Evolutionary conservation across 805 yeast genomes (phyloP).

Genomic region (Barnettozyma sp.): DNA sequence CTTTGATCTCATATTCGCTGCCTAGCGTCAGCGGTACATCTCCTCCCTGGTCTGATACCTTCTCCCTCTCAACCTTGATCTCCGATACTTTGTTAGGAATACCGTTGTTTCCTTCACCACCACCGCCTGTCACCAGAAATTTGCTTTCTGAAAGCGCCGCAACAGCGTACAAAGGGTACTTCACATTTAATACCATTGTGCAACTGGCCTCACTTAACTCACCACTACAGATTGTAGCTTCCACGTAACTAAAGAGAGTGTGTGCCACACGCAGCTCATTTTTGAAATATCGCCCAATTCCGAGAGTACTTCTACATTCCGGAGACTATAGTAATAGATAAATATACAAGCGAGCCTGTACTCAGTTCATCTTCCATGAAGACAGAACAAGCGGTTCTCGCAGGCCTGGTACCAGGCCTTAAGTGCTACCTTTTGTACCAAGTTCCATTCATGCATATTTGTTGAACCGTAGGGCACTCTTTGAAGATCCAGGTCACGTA

Average conservation of each 20-base stretch:
- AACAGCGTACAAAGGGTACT: slow-evolving; percentile 75
- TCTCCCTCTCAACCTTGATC: slow-evolving; percentile 47
- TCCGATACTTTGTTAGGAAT: slow-evolving; percentile 78
- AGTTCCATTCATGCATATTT: slow-evolving; percentile 36
- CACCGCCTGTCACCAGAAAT: slow-evolving; percentile 83
- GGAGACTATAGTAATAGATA: no score
- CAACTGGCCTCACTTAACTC: no score
- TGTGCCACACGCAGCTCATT: no score
- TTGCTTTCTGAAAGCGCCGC: slow-evolving; percentile 55
- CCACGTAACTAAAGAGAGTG: no score
- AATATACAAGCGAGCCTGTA: no score
- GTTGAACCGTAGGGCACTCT: slow-evolving; percentile 29
- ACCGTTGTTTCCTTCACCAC: slow-evolving; percentile 90
- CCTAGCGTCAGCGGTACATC: slow-evolving; percentile 40
- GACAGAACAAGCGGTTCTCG: no score
- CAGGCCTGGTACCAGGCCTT: no score
- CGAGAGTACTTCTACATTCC: background rate
- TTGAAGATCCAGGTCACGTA: slow-evolving; percentile 32
- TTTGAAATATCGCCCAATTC: no score
- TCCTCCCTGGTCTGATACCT: slow-evolving; percentile 30
- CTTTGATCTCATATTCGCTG: slow-evolving; percentile 53
- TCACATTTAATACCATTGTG: slow-evolving; percentile 1
- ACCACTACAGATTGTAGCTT: no score
- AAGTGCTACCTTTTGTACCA: slow-evolving; percentile 32
- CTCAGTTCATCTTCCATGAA: no score